phyloP scores from a whole-genome alignment of 148 eudicot species.

The Rhododendron simsii region DNA sequence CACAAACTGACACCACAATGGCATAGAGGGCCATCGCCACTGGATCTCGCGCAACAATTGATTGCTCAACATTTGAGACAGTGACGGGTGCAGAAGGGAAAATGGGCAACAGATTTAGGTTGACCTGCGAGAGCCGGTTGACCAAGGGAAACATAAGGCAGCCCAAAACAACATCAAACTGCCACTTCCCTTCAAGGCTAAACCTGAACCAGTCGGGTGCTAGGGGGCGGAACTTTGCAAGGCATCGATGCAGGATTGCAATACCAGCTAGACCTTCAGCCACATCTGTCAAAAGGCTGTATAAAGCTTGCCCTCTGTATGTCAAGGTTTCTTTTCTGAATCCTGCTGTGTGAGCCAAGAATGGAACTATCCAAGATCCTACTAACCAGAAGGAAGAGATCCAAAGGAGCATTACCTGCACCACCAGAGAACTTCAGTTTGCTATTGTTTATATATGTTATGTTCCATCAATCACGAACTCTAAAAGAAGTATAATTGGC shows the following conservation, averaged over 20 bases:
- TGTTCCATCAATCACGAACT: not conserved
- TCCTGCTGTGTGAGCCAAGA: conserved; percentile 60
- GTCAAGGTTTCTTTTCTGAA: conserved; percentile 63
- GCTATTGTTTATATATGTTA: not conserved
- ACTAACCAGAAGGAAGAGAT: conserved; percentile 65
- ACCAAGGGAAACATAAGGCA: conserved; percentile 82
- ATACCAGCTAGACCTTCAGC: conserved; percentile 73
- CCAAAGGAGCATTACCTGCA: conserved; percentile 78
- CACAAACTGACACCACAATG: conserved; percentile 67
- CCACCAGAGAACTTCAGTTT: conserved; percentile 6
- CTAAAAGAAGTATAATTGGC: not conserved
- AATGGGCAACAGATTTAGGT: conserved; percentile 56
- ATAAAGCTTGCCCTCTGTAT: conserved; percentile 73
- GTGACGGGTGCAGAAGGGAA: conserved; percentile 62
- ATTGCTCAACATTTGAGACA: conserved; percentile 71
- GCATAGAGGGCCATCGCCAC: conserved; percentile 67
- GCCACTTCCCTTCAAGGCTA: conserved; percentile 64
- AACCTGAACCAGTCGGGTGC: conserved; percentile 67
- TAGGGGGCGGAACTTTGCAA: conserved; percentile 61
- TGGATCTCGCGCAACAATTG: conserved; percentile 73
- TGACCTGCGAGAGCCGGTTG: conserved; percentile 68
- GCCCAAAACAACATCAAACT: conserved; percentile 60
- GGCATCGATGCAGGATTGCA: conserved; percentile 62
- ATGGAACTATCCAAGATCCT: conserved; percentile 78
- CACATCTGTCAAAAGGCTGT: conserved; percentile 68